Conservation (phyloP, 2,329 filamentous ascomycete genomes). For the Xylariaceae sp. region DNA sequence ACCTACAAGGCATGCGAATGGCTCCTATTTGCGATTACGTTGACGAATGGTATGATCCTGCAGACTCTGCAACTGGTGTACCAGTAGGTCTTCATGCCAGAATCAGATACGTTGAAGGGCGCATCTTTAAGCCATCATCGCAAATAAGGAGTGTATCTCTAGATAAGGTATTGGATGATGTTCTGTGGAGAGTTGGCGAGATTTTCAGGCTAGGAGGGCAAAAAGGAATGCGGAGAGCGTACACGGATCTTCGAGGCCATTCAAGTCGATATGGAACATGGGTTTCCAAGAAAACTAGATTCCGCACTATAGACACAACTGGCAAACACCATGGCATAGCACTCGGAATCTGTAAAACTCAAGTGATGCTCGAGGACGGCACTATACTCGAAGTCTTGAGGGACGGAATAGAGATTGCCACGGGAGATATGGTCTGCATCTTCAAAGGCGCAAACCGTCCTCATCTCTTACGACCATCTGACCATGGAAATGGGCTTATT, state of each 20-base stretch:
- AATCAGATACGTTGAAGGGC: slow-evolving; percentile 8
- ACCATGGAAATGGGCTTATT: slow-evolving; percentile 8
- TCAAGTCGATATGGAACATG: neutral
- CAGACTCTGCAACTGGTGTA: neutral
- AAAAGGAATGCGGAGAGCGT: slow-evolving; percentile 2
- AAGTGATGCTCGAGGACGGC: slow-evolving; percentile 16
- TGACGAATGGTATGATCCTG: neutral
- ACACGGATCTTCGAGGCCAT: slow-evolving; percentile 2
- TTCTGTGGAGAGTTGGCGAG: neutral
- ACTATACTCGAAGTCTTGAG: slow-evolving; percentile 7
- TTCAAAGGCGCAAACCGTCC: slow-evolving; percentile 12
- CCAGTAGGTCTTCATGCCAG: slow-evolving; percentile 1
- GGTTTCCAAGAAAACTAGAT: neutral
- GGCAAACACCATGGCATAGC: slow-evolving; percentile 6
- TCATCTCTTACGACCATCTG: slow-evolving; percentile 10
- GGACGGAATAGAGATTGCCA: neutral
- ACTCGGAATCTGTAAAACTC: neutral
- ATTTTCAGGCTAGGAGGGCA: neutral
- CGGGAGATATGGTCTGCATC: slow-evolving; percentile 16
- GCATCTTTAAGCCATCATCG: slow-evolving; percentile 11
- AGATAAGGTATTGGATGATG: slow-evolving; percentile 1
- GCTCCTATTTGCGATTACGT: slow-evolving; percentile 11
- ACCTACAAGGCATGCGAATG: slow-evolving; percentile 12
- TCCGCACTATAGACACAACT: slow-evolving; percentile 1
- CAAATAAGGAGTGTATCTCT: slow-evolving; percentile 2